These are phyloP conservation scores for Ochromonas danica DNA, from an alignment of 108 stramenopile genomes.

Conservation along the genomic window DNA sequence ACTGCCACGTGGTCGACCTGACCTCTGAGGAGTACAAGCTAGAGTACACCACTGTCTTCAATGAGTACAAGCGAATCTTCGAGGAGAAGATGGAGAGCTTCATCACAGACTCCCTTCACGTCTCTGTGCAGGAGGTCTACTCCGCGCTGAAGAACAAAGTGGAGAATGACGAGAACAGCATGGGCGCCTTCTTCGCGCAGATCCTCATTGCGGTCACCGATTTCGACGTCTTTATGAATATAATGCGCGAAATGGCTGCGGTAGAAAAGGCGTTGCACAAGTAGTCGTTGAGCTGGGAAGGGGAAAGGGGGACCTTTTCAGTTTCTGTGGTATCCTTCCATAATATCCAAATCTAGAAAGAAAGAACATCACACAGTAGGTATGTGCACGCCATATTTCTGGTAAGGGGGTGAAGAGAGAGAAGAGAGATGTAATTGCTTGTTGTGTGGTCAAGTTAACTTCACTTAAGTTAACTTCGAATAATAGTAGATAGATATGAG, in stretches of 20 bases:
- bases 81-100: background rate
- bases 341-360: too few species aligned
- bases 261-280: too few species aligned
- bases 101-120: background rate
- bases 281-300: too few species aligned
- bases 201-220: background rate
- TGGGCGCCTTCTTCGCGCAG: background rate
- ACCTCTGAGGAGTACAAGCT: background rate
- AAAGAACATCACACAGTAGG: too few species aligned
- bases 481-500: too few species aligned
- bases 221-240: constrained; percentile 12
- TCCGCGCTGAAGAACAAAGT: background rate
- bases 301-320: too few species aligned
- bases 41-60: background rate
- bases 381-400: too few species aligned
- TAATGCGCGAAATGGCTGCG: constrained; percentile 4
- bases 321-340: too few species aligned
- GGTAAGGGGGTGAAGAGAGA: too few species aligned
- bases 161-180: background rate
- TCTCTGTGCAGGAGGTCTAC: background rate
- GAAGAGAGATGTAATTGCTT: too few species aligned
- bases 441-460: too few species aligned
- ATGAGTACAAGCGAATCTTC: constrained; percentile 1
- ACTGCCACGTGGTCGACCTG: background rate
- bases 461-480: too few species aligned